These are phyloP conservation scores for Trichophyton benhamiae DNA, from an alignment of 2,329 filamentous ascomycete genomes.

Conservation along the genomic window DNA sequence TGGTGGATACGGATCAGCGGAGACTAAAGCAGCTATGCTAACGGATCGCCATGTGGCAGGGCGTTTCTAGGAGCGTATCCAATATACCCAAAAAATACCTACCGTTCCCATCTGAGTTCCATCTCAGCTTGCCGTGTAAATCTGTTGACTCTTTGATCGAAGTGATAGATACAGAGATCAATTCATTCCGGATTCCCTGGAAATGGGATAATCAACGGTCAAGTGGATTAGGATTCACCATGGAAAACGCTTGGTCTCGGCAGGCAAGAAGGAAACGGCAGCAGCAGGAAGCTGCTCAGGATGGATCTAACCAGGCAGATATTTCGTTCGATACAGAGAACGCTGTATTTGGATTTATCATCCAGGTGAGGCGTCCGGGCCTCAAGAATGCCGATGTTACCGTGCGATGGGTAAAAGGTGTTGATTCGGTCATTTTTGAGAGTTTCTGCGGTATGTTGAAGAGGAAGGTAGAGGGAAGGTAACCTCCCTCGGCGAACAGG, in stretches of 20 bases:
- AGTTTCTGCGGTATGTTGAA: conserved; percentile 77
- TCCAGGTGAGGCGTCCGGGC: conserved; percentile 7
- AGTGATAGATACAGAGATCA: conserved; percentile 39
- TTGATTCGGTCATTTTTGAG: conserved; percentile 62
- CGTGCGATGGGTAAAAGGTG: conserved; percentile 64
- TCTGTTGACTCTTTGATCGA: conserved; percentile 24
- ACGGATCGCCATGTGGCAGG: conserved; percentile 12
- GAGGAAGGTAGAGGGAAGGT: conserved; percentile 31
- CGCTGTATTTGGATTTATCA: conserved; percentile 44
- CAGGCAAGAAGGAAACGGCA: conserved; percentile 52
- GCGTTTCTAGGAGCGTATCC: conserved; percentile 28
- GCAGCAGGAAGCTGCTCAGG: conserved; percentile 13
- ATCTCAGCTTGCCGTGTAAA: conserved; percentile 26
- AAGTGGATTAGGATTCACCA: conserved; percentile 49
- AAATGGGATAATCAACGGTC: conserved; percentile 44
- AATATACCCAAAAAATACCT: conserved; percentile 40
- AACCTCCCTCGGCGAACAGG: background rate
- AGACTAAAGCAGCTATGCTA: conserved; percentile 13
- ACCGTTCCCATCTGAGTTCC: conserved; percentile 41
- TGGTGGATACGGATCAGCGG: conserved; percentile 16
- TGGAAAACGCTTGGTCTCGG: conserved; percentile 65
- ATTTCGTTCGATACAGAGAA: conserved; percentile 22
- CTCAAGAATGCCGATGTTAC: conserved; percentile 33
- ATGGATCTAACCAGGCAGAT: conserved; percentile 18
- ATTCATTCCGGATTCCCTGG: conserved; percentile 51